Evolutionary conservation across 768 basidiomycete species (phyloP).

Genomic region (Dioszegia crocea): DNA sequence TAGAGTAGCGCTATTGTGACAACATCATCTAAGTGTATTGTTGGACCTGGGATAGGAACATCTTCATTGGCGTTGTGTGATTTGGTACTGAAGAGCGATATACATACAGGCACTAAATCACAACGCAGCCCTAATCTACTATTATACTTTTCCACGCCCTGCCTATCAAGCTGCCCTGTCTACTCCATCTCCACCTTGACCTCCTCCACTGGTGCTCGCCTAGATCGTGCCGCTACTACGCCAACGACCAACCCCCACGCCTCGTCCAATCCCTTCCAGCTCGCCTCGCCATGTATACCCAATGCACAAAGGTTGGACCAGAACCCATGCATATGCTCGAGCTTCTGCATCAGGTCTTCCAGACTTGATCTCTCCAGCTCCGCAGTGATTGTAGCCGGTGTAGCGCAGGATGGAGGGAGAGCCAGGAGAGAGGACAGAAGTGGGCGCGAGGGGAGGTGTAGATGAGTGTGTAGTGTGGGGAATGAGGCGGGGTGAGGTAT

Average conservation of each 20-base stretch:
- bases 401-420: background rate
- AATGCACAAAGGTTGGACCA: conserved; percentile 17
- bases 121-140: no score
- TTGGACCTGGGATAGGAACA: no score
- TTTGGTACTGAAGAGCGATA: no score
- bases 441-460: conserved; percentile 4
- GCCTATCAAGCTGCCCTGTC: no score
- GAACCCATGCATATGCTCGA: conserved; percentile 17
- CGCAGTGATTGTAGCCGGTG: background rate
- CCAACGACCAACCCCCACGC: conserved; percentile 1
- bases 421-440: background rate
- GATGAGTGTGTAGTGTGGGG: conserved; percentile 7
- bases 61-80: no score
- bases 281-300: conserved; percentile 2
- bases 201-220: no score
- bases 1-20: no score
- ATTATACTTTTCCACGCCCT: no score
- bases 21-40: no score
- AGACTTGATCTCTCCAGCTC: background rate
- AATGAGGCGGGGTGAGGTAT: conserved; percentile 13
- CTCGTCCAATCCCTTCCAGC: background rate
- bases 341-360: conserved; percentile 1
- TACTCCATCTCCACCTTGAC: no score
- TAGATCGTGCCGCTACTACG: background rate
- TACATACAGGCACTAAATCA: no score